These are phyloP conservation scores for Paspalum vaginatum DNA, from an alignment of 176 grass and related monocot genomes.

Conservation along the genomic window DNA sequence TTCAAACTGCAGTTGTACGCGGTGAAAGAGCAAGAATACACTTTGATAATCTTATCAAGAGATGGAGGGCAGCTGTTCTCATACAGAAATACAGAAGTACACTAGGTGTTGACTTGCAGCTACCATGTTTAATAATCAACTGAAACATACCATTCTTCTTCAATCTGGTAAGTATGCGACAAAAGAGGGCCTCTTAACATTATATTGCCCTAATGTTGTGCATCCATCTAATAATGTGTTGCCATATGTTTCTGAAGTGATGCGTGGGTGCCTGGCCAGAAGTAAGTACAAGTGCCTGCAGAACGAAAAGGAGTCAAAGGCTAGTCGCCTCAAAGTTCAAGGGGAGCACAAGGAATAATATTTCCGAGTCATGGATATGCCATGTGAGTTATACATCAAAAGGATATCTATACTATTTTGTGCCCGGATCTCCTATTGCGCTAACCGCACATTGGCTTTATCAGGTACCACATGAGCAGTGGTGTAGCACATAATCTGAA, in stretches of 20 bases:
- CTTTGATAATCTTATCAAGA: slow-evolving; percentile 58
- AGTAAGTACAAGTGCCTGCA: slow-evolving; percentile 61
- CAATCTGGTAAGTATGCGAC: slow-evolving; percentile 67
- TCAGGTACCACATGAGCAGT: neutral
- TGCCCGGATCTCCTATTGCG: neutral
- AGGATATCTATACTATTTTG: neutral
- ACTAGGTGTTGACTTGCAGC: slow-evolving; percentile 58
- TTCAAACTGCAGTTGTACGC: slow-evolving; percentile 67
- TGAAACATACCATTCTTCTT: slow-evolving; percentile 71
- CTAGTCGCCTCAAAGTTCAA: slow-evolving; percentile 39
- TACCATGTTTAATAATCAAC: slow-evolving; percentile 51
- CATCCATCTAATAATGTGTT: slow-evolving; percentile 36
- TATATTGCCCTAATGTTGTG: slow-evolving; percentile 23
- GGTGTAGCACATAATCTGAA: slow-evolving; percentile 12
- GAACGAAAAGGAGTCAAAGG: slow-evolving; percentile 42
- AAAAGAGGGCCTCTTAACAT: slow-evolving; percentile 11
- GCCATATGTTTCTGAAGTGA: slow-evolving; percentile 53
- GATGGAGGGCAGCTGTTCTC: slow-evolving; percentile 84
- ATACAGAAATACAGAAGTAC: slow-evolving; percentile 94
- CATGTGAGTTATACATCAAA: slow-evolving; percentile 53
- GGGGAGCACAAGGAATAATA: slow-evolving; percentile 24
- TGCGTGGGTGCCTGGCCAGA: slow-evolving; percentile 73
- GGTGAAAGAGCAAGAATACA: slow-evolving; percentile 67
- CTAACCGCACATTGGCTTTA: slow-evolving; percentile 10
- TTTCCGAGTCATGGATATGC: slow-evolving; percentile 40